These are phyloP conservation scores for Millerozyma miso DNA, from an alignment of 805 yeast species.

Conservation along the genomic window DNA sequence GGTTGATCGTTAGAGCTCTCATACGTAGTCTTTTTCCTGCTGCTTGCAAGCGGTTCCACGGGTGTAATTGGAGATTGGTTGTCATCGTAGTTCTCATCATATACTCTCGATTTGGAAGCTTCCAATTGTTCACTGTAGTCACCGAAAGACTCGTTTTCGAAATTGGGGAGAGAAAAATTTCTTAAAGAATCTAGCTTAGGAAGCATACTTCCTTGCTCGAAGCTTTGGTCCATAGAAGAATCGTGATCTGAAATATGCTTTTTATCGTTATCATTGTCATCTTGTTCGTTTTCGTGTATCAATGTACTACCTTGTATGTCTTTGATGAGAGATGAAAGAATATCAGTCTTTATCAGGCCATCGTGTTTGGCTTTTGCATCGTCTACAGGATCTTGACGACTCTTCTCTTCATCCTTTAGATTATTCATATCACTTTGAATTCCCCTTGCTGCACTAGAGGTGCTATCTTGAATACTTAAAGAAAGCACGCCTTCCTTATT, in stretches of 20 bases:
- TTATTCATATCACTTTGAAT: background rate
- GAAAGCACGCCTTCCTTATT: background rate
- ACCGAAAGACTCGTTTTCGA: slow-evolving; percentile 16
- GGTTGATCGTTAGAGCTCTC: slow-evolving; percentile 18
- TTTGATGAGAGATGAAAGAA: slow-evolving; percentile 34
- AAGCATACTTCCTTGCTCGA: slow-evolving; percentile 4
- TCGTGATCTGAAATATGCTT: background rate
- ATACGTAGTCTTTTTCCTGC: slow-evolving; percentile 10
- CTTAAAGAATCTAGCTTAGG: slow-evolving; percentile 20
- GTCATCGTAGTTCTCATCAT: background rate
- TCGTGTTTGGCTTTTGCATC: slow-evolving; percentile 4
- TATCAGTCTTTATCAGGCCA: slow-evolving; percentile 17
- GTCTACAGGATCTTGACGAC: slow-evolving; percentile 1
- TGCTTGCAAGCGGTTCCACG: slow-evolving; percentile 20
- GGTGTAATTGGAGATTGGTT: slow-evolving; percentile 4
- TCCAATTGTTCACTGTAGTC: slow-evolving; percentile 3
- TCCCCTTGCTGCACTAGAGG: background rate
- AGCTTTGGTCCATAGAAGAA: background rate
- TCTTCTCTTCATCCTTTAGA: background rate
- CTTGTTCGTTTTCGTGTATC: slow-evolving; percentile 1
- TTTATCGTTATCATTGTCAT: background rate
- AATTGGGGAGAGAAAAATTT: slow-evolving; percentile 26
- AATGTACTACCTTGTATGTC: slow-evolving; percentile 26
- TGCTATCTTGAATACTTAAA: background rate
- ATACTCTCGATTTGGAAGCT: slow-evolving; percentile 7